Evolutionary conservation across 2,329 filamentous ascomycete species (phyloP).

Genomic region (Fonsecaea pugnacius): DNA sequence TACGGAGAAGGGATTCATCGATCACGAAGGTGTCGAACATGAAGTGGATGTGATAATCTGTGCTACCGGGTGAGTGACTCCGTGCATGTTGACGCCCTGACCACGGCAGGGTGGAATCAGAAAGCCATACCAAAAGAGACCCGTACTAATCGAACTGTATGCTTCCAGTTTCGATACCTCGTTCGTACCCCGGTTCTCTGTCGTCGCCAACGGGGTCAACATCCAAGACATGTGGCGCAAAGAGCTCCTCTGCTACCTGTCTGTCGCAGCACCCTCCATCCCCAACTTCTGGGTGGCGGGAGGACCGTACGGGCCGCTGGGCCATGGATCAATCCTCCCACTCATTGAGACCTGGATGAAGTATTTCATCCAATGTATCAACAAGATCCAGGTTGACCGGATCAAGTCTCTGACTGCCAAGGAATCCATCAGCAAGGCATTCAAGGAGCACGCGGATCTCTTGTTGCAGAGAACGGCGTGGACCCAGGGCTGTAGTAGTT

Average conservation of each 20-base stretch:
- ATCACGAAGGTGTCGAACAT: not conserved
- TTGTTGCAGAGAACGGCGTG: constrained; percentile 42
- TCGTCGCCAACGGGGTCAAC: not conserved
- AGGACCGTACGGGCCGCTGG: constrained; percentile 41
- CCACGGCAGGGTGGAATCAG: too few relatives aligned
- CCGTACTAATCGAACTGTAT: too few relatives aligned
- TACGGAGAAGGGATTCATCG: not conserved
- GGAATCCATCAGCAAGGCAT: constrained; percentile 39
- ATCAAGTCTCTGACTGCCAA: constrained; percentile 16
- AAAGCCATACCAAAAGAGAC: too few relatives aligned
- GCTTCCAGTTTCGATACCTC: not conserved
- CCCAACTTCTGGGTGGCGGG: constrained; percentile 38
- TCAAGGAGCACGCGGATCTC: constrained; percentile 46
- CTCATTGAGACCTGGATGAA: constrained; percentile 13
- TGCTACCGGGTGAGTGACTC: not conserved
- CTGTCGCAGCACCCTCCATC: constrained; percentile 3
- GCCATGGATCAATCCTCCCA: constrained; percentile 31
- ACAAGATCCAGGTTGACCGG: constrained; percentile 23
- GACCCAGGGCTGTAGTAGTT: constrained; percentile 19
- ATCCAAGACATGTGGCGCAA: not conserved
- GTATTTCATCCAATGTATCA: constrained; percentile 12
- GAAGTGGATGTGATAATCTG: not conserved
- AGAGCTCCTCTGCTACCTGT: not conserved
- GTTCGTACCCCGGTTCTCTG: not conserved
- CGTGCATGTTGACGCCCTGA: too few relatives aligned